These are phyloP conservation scores for Neoboletus magnificus DNA, from an alignment of 768 basidiomycete species.

Conservation along the genomic window DNA sequence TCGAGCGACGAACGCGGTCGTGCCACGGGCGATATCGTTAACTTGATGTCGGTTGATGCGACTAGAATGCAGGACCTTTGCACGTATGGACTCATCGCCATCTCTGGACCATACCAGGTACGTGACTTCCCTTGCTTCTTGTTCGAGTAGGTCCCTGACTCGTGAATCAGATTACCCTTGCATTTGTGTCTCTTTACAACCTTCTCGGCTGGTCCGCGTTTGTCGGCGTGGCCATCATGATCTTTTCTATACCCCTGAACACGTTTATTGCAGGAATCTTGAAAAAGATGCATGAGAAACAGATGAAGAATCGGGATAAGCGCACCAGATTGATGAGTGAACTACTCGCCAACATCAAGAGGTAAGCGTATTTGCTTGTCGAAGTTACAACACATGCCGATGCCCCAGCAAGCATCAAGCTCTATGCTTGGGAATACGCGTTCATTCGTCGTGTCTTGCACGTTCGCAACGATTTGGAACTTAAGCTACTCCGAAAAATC, in stretches of 20 bases:
- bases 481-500: conserved; percentile 80
- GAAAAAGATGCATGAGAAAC: conserved; percentile 76
- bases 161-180: conserved; percentile 63
- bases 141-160: background rate
- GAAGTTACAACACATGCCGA: background rate
- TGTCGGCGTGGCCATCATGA: conserved; percentile 85
- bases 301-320: conserved; percentile 92
- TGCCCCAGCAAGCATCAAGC: conserved; percentile 63
- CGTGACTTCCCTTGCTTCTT: background rate
- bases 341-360: conserved; percentile 88
- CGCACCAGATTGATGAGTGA: conserved; percentile 89
- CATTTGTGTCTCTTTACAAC: conserved; percentile 86
- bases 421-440: conserved; percentile 94
- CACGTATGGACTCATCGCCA: conserved; percentile 76
- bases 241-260: conserved; percentile 75
- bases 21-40: conserved; percentile 89
- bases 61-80: conserved; percentile 77
- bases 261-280: conserved; percentile 66
- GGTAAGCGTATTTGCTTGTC: conserved; percentile 34
- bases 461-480: conserved; percentile 78
- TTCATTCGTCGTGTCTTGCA: conserved; percentile 77
- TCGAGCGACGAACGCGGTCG: conserved; percentile 82
- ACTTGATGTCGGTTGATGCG: conserved; percentile 88
- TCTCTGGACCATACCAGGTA: conserved; percentile 86
- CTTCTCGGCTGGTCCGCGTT: conserved; percentile 92